Percentiles rank a stretch among this genome's conserved stretches.
Evolutionary conservation across 2,329 filamentous ascomycete genomes (phyloP).

Genomic region (Hypoxylon sp.): DNA sequence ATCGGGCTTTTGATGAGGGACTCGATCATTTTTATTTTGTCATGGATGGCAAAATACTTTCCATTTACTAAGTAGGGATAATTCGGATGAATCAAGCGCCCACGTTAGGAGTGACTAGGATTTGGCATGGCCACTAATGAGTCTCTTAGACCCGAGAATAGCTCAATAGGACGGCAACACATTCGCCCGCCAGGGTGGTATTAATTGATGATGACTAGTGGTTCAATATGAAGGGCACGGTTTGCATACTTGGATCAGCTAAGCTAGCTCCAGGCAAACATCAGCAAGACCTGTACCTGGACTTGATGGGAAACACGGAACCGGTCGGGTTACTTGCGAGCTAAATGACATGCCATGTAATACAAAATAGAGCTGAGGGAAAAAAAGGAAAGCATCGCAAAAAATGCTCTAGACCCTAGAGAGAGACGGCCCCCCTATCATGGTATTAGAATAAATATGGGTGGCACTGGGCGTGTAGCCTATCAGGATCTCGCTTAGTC

Average conservation of each 20-base stretch:
- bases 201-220: conserved; percentile 13
- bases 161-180: conserved; percentile 8
- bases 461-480: conserved; percentile 27
- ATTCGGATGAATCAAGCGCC: conserved; percentile 26
- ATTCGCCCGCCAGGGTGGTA: conserved; percentile 7
- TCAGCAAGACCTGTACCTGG: background rate
- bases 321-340: background rate
- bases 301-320: background rate
- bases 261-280: conserved; percentile 18
- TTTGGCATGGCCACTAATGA: conserved; percentile 12
- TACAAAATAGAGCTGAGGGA: conserved; percentile 1
- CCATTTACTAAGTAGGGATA: conserved; percentile 24
- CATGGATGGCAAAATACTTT: conserved; percentile 12
- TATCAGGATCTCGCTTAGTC: conserved; percentile 42
- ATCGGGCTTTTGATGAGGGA: conserved; percentile 31
- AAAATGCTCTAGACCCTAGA: conserved; percentile 11
- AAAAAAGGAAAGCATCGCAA: background rate
- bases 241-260: conserved; percentile 9
- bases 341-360: background rate
- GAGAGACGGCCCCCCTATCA: conserved; percentile 14
- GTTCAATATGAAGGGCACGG: conserved; percentile 3
- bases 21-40: conserved; percentile 21
- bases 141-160: conserved; percentile 11
- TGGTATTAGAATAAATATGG: conserved; percentile 27
- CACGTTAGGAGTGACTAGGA: conserved; percentile 17